phyloP scores from a whole-genome alignment of 148 eudicot species.

The Dysphania ambrosioides region DNA sequence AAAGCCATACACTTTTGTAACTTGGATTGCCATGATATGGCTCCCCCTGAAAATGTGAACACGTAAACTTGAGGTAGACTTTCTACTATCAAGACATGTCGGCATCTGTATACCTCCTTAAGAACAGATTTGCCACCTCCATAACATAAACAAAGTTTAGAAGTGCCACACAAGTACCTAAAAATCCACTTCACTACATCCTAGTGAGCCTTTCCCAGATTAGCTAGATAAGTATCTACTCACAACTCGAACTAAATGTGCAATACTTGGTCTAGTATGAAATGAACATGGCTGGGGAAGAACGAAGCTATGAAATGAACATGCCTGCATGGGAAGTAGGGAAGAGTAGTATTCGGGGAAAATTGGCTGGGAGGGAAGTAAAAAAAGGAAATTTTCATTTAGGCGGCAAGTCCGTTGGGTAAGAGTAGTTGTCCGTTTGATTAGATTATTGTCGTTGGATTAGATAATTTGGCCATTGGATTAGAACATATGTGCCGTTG shows the following conservation, averaged over 20 bases:
- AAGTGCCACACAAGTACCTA: not conserved
- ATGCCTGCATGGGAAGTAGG: too few species aligned
- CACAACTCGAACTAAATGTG: not conserved
- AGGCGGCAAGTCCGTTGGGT: too few species aligned
- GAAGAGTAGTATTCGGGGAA: too few species aligned
- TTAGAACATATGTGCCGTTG: too few species aligned
- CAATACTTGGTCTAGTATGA: not conserved
- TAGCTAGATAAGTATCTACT: not conserved
- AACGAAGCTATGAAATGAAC: too few species aligned
- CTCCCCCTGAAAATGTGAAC: not conserved
- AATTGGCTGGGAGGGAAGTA: too few species aligned
- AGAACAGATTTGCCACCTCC: not conserved
- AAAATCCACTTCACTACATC: not conserved
- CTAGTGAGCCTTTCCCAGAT: not conserved
- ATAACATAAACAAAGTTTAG: too few species aligned
- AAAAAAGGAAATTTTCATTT: too few species aligned
- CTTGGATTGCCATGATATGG: not conserved
- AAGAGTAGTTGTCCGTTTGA: too few species aligned
- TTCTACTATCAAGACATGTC: not conserved
- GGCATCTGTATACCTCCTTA: not conserved
- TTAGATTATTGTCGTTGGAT: too few species aligned
- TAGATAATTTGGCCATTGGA: too few species aligned
- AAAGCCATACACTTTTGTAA: conserved; percentile 4
- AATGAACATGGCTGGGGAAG: too few species aligned
- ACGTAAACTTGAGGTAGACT: conserved; percentile 13